Evolutionary conservation across 1,139 yeast species (phyloP).

Genomic region (Geotrichum citri-aurantii): DNA sequence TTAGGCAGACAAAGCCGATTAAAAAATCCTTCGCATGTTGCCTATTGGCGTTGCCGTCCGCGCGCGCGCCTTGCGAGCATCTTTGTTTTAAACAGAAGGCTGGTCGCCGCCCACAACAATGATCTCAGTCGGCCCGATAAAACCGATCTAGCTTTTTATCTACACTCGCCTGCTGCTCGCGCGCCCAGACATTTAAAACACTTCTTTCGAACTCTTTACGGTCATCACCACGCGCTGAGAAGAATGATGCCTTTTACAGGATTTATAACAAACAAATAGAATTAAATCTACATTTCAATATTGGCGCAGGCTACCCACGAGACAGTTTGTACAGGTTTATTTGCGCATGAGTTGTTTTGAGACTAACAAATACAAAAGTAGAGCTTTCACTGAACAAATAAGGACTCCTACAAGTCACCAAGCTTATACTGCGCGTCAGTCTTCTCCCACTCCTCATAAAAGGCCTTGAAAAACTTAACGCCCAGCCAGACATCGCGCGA

Average conservation of each 20-base stretch:
- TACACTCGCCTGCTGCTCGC: background rate
- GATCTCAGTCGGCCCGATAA: background rate
- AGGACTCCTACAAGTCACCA: slow-evolving; percentile 28
- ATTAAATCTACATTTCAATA: background rate
- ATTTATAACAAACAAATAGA: background rate
- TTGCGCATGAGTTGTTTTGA: background rate
- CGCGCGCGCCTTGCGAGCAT: background rate
- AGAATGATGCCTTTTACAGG: background rate
- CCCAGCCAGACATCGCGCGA: slow-evolving; percentile 67
- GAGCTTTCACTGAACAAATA: background rate
- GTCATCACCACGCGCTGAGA: background rate
- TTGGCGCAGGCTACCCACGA: background rate
- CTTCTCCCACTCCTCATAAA: slow-evolving; percentile 47
- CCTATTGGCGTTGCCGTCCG: background rate
- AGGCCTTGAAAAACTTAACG: slow-evolving; percentile 59
- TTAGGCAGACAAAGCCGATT: background rate
- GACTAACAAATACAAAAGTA: background rate
- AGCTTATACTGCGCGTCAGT: slow-evolving; percentile 32
- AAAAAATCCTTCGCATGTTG: background rate
- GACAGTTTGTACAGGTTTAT: background rate
- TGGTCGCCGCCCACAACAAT: background rate
- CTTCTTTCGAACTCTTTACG: background rate
- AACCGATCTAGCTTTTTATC: too few species aligned
- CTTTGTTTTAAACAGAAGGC: background rate
- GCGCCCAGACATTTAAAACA: background rate